These are phyloP conservation scores for Boletus bicolor DNA, from an alignment of 768 basidiomycete genomes.

Conservation along the genomic window DNA sequence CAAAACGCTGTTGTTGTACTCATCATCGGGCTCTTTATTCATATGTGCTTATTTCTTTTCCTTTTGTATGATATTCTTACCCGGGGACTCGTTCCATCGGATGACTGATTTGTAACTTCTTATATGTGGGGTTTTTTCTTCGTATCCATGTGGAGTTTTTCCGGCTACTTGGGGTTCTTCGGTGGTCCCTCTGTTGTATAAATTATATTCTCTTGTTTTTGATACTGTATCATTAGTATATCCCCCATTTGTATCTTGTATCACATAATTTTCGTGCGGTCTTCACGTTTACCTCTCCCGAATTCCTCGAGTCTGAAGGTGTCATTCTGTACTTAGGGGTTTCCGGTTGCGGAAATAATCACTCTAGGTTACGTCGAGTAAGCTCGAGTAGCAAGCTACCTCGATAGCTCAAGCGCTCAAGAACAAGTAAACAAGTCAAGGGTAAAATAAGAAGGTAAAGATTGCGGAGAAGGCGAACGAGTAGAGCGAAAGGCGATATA, in stretches of 20 bases:
- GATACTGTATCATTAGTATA: slow-evolving; percentile 17
- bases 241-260: slow-evolving; percentile 1
- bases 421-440: too few species aligned
- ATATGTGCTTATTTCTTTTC: slow-evolving; percentile 26
- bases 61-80: slow-evolving; percentile 30
- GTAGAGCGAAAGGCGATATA: too few species aligned
- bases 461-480: too few species aligned
- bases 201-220: neutral
- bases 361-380: too few species aligned
- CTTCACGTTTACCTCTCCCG: neutral
- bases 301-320: too few species aligned
- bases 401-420: too few species aligned
- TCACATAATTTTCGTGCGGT: neutral
- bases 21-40: slow-evolving; percentile 24
- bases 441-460: too few species aligned
- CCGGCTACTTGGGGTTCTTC: neutral
- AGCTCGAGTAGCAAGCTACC: too few species aligned
- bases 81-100: slow-evolving; percentile 25
- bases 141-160: slow-evolving; percentile 14
- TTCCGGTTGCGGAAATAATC: too few species aligned
- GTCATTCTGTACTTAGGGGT: too few species aligned
- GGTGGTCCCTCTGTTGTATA: neutral
- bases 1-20: slow-evolving; percentile 28
- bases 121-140: neutral
- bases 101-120: slow-evolving; percentile 16